phyloP scores from a whole-genome alignment of 805 yeast species.

The Starmera dryadoides region DNA sequence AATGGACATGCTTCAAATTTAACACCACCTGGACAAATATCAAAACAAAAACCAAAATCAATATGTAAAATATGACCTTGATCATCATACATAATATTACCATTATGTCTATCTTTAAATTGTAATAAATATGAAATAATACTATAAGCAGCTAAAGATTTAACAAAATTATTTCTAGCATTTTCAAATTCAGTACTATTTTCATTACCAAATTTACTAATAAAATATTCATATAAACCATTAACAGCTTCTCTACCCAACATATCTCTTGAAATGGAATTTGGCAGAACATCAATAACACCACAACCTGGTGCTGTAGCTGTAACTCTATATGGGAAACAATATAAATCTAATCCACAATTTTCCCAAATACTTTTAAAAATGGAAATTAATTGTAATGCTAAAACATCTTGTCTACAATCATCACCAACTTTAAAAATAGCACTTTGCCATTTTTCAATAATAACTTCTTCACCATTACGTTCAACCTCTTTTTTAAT shows the following conservation, averaged over 20 bases:
- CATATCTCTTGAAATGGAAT: slow-evolving; percentile 95
- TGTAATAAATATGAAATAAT: slow-evolving; percentile 85
- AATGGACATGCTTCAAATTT: slow-evolving; percentile 98
- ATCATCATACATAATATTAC: slow-evolving; percentile 93
- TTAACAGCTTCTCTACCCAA: slow-evolving; percentile 98
- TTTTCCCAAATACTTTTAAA: slow-evolving; percentile 87
- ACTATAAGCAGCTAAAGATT: slow-evolving; percentile 91
- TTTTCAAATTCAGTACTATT: slow-evolving; percentile 81
- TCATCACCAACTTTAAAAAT: slow-evolving; percentile 99
- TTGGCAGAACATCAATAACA: slow-evolving; percentile 94
- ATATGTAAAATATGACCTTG: slow-evolving; percentile 93
- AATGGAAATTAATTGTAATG: slow-evolving; percentile 83
- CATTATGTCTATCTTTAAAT: slow-evolving; percentile 96
- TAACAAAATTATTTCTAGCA: slow-evolving; percentile 88
- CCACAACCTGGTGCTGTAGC: slow-evolving; percentile 99
- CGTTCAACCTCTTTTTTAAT: slow-evolving; percentile 53
- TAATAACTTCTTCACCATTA: slow-evolving; percentile 30
- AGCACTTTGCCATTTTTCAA: slow-evolving; percentile 86
- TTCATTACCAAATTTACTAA: slow-evolving; percentile 92
- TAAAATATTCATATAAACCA: slow-evolving; percentile 88
- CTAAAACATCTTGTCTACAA: slow-evolving; percentile 95
- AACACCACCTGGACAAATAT: slow-evolving; percentile 98
- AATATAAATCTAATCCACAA: slow-evolving; percentile 83
- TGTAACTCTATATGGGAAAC: slow-evolving; percentile 90
- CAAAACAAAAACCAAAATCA: slow-evolving; percentile 98